These are phyloP conservation scores for Penicillium sp. DNA, from an alignment of 2,329 filamentous ascomycete genomes.

Conservation along the genomic window DNA sequence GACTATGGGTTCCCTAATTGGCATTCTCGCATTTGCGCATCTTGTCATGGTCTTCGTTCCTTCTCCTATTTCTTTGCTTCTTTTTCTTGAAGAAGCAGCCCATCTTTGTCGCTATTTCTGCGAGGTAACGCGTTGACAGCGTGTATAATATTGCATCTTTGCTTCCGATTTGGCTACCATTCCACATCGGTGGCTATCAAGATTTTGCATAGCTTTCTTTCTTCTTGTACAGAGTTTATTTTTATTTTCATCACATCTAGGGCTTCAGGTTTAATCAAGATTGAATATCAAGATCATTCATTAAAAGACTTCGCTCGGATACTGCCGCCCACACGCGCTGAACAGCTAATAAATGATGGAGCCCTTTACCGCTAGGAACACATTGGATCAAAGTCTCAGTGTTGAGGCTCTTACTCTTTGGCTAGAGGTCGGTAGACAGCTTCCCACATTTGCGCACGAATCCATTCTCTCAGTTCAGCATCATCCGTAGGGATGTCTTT, in stretches of 20 bases:
- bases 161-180: not conserved
- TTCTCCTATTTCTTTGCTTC: not conserved
- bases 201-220: conserved; percentile 1
- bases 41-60: not conserved
- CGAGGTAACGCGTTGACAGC: conserved; percentile 11
- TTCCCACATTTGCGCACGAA: conserved; percentile 50
- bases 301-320: not conserved
- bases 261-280: conserved; percentile 11
- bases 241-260: conserved; percentile 7
- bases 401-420: conserved; percentile 6
- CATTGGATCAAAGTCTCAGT: not conserved
- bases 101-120: conserved; percentile 3
- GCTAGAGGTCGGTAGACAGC: conserved; percentile 40
- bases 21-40: not conserved
- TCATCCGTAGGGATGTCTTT: conserved; percentile 62
- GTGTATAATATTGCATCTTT: conserved; percentile 26
- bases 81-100: not conserved
- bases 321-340: no score
- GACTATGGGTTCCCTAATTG: conserved; percentile 77
- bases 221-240: conserved; percentile 14
- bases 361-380: no score
- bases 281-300: conserved; percentile 5
- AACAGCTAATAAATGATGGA: not conserved
- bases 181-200: not conserved
- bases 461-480: conserved; percentile 44